Evolutionary conservation across 2,329 filamentous ascomycete species (phyloP), one percentile per base, ranked within the genome.

Genomic region (Aureobasidium sp.): DNA sequence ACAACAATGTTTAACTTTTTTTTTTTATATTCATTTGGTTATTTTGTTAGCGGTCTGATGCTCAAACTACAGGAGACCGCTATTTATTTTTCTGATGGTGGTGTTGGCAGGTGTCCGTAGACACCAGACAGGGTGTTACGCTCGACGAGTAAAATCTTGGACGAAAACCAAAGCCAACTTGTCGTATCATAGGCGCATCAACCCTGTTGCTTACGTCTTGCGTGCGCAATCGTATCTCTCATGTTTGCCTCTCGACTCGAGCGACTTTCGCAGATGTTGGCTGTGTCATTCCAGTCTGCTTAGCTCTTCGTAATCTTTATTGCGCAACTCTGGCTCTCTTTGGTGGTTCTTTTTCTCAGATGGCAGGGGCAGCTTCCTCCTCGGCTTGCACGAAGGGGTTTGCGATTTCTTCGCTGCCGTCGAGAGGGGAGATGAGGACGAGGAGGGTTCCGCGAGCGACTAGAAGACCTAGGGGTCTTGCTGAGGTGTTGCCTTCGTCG

Each of bases 401-500:
- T 69, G 89, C 85, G 70, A 99, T 99, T 76, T 93, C 88, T 77
- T 97, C 92, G 77, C 91, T 97, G 62, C 94, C 94, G 72, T 97
- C 92, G 59, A 94, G 83, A 4, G 94, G 94, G 65, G 90, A 94
- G 72, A 99, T 90, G 65, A 96, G 84, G 43, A 97, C 93, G 61
- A 99, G 85, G 51, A 99, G 81, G 8, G 94, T 97, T 64, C 94
- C 94, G 67, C 94, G 86, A 44, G 91, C 93, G 59, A 96, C 94
- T 24, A 96, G 87, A 53, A 97, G 82, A 59, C 92, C 92, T 24
- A 96, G 85, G 20, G 88, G 84, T 67, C 92, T 85, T 32, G 88
- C 88, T 63, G 86, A 87, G 68, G 92, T 87, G 77, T 95, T 96
- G 67, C 92, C 93, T 74, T 96, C 89, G 64, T 97, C 93, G 72